These are phyloP conservation scores for Beauveria asiatica DNA, from an alignment of 2,329 filamentous ascomycete genomes.

Conservation along the genomic window DNA sequence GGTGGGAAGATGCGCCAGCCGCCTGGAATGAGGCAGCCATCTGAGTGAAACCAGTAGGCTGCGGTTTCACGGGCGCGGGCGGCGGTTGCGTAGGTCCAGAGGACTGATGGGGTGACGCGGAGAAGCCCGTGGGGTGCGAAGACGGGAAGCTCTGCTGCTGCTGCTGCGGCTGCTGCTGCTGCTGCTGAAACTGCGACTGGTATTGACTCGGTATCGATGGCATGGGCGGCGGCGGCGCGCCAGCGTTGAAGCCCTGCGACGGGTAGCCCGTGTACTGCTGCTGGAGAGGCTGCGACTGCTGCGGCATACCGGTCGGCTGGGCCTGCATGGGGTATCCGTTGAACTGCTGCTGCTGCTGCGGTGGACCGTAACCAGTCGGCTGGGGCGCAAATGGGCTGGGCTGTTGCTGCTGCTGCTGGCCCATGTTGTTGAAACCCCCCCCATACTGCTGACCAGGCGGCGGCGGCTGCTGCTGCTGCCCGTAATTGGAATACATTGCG, in stretches of 20 bases:
- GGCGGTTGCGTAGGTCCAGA: constrained; percentile 41
- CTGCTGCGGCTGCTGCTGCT: constrained; percentile 37
- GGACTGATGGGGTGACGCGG: constrained; percentile 40
- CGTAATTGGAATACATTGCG: constrained; percentile 82
- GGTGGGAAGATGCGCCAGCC: constrained; percentile 32
- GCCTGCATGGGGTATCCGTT: constrained; percentile 51
- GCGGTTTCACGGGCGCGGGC: constrained; percentile 54
- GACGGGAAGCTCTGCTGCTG: constrained; percentile 32
- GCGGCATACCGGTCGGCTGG: constrained; percentile 38
- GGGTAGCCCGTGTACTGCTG: constrained; percentile 36
- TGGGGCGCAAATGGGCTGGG: constrained; percentile 49
- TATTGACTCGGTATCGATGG: constrained; percentile 52
- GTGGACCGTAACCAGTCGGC: constrained; percentile 50
- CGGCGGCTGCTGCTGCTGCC: constrained; percentile 60
- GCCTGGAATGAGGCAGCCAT: constrained; percentile 60
- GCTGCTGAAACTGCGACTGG: constrained; percentile 50
- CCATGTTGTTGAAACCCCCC: constrained; percentile 35
- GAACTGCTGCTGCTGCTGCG: constrained; percentile 45
- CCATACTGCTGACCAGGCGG: constrained; percentile 47
- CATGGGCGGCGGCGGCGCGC: constrained; percentile 49
- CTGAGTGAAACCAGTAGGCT: constrained; percentile 56
- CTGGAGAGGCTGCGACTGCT: constrained; percentile 35
- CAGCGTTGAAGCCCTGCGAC: constrained; percentile 5
- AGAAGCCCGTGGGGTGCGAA: constrained; percentile 37
- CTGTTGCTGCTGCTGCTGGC: constrained; percentile 39